Conservation (phyloP, 257 asterid genomes). For the Apocynum venetum region DNA sequence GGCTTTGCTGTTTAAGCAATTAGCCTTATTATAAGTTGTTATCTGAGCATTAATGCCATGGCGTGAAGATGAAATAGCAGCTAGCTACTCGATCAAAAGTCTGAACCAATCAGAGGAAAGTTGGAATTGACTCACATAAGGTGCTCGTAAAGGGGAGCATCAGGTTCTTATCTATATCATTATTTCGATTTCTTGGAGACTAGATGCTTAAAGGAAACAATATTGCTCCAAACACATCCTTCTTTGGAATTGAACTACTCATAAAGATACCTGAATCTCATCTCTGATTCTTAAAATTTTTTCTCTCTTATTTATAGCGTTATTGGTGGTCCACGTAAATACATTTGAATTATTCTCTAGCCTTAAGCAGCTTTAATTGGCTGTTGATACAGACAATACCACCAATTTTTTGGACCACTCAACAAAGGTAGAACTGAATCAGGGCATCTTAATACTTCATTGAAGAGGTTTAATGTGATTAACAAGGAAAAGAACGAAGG, state of each 20-base stretch:
- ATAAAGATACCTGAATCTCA: constrained; percentile 30
- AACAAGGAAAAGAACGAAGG: constrained; percentile 8
- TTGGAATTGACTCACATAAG: constrained; percentile 19
- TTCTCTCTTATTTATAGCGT: constrained; percentile 4
- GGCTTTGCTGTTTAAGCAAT: not conserved
- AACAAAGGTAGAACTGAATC: constrained; percentile 4
- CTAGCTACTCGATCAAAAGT: constrained; percentile 8
- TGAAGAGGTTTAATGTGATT: not conserved
- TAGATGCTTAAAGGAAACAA: constrained; percentile 31
- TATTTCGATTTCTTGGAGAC: constrained; percentile 25
- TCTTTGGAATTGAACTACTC: constrained; percentile 19
- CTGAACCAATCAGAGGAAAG: constrained; percentile 19
- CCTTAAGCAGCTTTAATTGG: constrained; percentile 8
- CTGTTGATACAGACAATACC: constrained; percentile 10
- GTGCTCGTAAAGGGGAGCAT: constrained; percentile 35
- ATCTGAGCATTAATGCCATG: not conserved
- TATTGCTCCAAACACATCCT: constrained; percentile 21
- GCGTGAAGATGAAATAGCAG: constrained; percentile 13
- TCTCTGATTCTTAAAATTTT: constrained; percentile 23
- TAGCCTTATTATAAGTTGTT: not conserved
- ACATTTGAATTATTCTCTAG: constrained; percentile 8
- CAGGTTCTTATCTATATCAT: constrained; percentile 54
- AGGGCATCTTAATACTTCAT: not conserved
- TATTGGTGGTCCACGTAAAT: constrained; percentile 8
- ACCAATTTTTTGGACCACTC: not conserved